A percentile compares a stretch with the other conserved stretches of the same genome.
phyloP scores from a whole-genome alignment of 305 asterid species.

The Salvia sclarea region DNA sequence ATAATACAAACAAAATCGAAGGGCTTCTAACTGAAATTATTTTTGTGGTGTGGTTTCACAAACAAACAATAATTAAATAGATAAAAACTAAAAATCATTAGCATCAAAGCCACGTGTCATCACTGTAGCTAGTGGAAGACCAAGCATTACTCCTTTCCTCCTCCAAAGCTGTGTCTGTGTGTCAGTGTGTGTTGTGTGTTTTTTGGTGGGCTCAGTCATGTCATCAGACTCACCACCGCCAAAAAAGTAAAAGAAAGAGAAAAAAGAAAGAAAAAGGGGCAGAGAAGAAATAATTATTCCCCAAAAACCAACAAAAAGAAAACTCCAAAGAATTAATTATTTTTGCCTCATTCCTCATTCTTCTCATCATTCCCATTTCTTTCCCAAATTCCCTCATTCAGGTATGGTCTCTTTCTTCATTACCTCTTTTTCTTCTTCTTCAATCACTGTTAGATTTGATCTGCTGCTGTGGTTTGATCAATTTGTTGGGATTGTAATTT shows the following conservation, averaged over 20 bases:
- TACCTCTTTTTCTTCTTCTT: conserved; percentile 22
- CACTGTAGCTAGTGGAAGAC: conserved; percentile 37
- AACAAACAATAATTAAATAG: background rate
- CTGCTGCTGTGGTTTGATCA: conserved; percentile 26
- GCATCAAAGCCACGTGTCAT: conserved; percentile 30
- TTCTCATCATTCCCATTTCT: conserved; percentile 23
- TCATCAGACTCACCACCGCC: conserved; percentile 35
- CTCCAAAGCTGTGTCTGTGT: conserved; percentile 36
- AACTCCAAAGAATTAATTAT: conserved; percentile 14
- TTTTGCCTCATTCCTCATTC: conserved; percentile 4
- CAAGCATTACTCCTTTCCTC: conserved; percentile 23
- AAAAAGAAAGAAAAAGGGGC: background rate
- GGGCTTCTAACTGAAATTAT: background rate
- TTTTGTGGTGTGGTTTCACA: conserved; percentile 1
- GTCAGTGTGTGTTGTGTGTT: conserved; percentile 30
- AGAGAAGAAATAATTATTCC: conserved; percentile 29
- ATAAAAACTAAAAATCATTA: background rate
- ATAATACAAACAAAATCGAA: background rate
- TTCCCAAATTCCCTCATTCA: conserved; percentile 33
- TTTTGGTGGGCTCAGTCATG: conserved; percentile 34
- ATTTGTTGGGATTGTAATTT: background rate
- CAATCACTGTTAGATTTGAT: conserved; percentile 34
- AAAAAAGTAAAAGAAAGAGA: conserved; percentile 24
- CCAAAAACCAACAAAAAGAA: conserved; percentile 26
- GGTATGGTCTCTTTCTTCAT: conserved; percentile 1